Evolutionary conservation across 140 eudicot genomes (phyloP).

Genomic region (Stevia rebaudiana): DNA sequence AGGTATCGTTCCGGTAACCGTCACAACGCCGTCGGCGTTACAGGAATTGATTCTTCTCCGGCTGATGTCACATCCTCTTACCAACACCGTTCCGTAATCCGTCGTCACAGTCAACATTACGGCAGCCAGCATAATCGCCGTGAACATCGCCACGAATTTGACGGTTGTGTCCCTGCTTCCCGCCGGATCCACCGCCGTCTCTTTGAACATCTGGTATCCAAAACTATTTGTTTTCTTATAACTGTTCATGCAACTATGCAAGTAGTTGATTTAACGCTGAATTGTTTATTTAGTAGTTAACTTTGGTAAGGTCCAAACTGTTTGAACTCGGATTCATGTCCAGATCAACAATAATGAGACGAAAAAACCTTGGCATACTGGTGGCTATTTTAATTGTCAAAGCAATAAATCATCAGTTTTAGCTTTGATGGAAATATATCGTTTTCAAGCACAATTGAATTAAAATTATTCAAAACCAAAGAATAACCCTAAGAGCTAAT

Average conservation of each 20-base stretch:
- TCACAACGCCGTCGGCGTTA: slow-evolving; percentile 21
- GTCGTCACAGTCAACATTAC: slow-evolving; percentile 32
- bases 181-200: slow-evolving; percentile 35
- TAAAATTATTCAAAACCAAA: too few relatives aligned
- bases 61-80: slow-evolving; percentile 4
- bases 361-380: not conserved
- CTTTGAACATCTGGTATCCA: slow-evolving; percentile 21
- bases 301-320: not conserved
- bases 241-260: too few relatives aligned
- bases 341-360: not conserved
- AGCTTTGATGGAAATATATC: too few relatives aligned
- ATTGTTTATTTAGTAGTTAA: too few relatives aligned
- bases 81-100: slow-evolving; percentile 27
- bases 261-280: too few relatives aligned
- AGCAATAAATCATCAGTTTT: too few relatives aligned
- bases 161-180: slow-evolving; percentile 28
- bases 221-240: not conserved
- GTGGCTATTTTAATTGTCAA: not conserved
- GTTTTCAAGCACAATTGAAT: too few relatives aligned
- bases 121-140: slow-evolving; percentile 28
- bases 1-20: slow-evolving; percentile 54
- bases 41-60: slow-evolving; percentile 18
- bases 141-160: slow-evolving; percentile 36
- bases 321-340: slow-evolving; percentile 4
- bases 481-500: too few relatives aligned